Evolutionary conservation across 1,139 yeast species (phyloP), one percentile per base, ranked within the genome.

Genomic region (Spathaspora sp.): DNA sequence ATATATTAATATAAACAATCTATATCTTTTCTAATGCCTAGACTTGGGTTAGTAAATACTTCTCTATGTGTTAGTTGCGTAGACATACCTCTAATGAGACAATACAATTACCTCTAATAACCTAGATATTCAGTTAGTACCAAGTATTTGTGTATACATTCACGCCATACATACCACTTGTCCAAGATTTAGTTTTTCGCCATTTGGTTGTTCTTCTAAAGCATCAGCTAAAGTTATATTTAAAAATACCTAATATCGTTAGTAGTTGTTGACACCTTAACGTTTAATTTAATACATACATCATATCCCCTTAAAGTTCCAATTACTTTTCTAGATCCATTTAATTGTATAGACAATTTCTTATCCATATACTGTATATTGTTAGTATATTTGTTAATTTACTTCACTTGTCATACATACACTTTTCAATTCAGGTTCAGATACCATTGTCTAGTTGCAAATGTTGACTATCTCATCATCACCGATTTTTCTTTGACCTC

Each of bases 261-360:
- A 63, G 58, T 56, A 53, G 38, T 27, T 27, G 7, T 16, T 16
- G 10, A 27, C 16, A 13, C 25, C 13, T 11, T 26, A 4, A n/a
- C 8, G n/a, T n/a, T n/a, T 39, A n/a, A 20, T n/a, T n/a, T n/a
- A 15, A 51, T 57, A 68, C 79, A 51, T 58, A 80, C 83, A 60
- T 89, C 97, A 61, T 82, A 89, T 9, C 96, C 96, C 59, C 87
- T 73, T 48, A 89, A 73, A 7, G 80, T 77, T 1, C 97, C 97
- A 3, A 78, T 74, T 7, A 89, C 82, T 53, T 79, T 82, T 47
- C 96, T 75, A 15, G 86, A 70, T 7, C 95, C 93, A 61, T 87
- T 87, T 49, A 89, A 72, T 58, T 84, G 88, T 20, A 89, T 71
- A 11, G 81, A 71, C 34, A 89, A 75, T 61, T 81, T 79, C 65